phyloP scores from a whole-genome alignment of 805 yeast genomes.

The Suhomyces vadensis region DNA sequence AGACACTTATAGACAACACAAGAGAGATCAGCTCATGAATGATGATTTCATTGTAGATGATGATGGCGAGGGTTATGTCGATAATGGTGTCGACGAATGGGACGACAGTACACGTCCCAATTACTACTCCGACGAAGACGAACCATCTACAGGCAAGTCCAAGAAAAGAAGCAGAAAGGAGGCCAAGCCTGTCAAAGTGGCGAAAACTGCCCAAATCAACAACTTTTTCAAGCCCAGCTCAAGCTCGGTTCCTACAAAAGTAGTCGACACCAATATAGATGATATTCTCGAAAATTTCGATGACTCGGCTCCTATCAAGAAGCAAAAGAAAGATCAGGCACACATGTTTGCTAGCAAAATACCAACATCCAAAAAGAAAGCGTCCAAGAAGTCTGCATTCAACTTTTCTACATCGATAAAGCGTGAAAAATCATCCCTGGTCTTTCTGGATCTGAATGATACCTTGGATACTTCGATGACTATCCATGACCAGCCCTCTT shows the following conservation, averaged over 20 bases:
- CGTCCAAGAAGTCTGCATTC: constrained; percentile 23
- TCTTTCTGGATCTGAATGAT: constrained; percentile 2
- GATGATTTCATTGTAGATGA: constrained; percentile 96
- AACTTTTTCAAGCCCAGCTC: constrained; percentile 51
- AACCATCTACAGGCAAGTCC: constrained; percentile 29
- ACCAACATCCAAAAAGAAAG: constrained; percentile 18
- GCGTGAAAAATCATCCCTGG: constrained; percentile 17
- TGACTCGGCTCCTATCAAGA: constrained; percentile 21
- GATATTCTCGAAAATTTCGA: constrained; percentile 61
- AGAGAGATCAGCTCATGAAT: constrained; percentile 75
- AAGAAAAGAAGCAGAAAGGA: constrained; percentile 24
- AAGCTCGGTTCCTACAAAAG: constrained; percentile 33
- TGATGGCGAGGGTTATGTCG: constrained; percentile 90
- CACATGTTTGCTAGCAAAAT: constrained; percentile 15
- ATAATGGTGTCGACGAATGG: constrained; percentile 92
- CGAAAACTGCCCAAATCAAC: constrained; percentile 50
- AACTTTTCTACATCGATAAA: constrained; percentile 27
- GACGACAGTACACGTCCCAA: constrained; percentile 52
- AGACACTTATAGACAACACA: constrained; percentile 69
- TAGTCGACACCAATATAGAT: constrained; percentile 56
- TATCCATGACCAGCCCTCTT: constrained; percentile 32
- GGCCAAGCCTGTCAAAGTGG: constrained; percentile 38
- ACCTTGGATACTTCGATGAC: constrained; percentile 17
- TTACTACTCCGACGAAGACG: constrained; percentile 60
- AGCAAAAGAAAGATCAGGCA: constrained; percentile 12